Conservation (phyloP, 257 asterid genomes). For the Forsythia suspensa region DNA sequence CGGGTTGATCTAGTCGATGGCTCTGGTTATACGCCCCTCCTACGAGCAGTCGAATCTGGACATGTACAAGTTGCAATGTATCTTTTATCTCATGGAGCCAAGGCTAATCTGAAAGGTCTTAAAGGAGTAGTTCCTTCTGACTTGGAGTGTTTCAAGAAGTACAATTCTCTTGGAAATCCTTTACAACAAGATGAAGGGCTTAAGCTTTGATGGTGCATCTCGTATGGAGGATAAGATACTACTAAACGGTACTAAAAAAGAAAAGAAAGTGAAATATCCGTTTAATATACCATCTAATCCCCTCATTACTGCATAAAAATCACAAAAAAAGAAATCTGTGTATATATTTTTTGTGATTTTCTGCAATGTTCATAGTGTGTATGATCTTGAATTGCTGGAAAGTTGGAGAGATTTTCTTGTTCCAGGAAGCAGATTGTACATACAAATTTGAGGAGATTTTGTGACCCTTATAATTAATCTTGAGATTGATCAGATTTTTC, state of each 20-base stretch:
- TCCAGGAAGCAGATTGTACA: neutral
- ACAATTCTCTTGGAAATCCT: constrained; percentile 26
- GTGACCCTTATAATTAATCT: neutral
- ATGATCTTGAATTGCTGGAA: neutral
- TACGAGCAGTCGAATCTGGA: constrained; percentile 62
- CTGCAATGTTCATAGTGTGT: neutral
- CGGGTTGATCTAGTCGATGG: constrained; percentile 55
- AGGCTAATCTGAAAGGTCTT: constrained; percentile 55
- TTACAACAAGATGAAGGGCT: constrained; percentile 15
- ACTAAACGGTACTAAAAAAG: neutral
- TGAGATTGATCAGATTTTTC: neutral
- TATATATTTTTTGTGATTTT: neutral
- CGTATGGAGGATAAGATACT: neutral
- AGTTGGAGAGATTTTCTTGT: neutral
- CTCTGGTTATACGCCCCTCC: constrained; percentile 60
- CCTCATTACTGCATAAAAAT: neutral
- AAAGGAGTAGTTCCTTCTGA: constrained; percentile 30
- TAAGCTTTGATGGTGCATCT: neutral
- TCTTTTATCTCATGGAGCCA: constrained; percentile 69
- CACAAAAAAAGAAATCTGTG: neutral
- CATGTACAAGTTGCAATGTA: constrained; percentile 59
- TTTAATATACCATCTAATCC: neutral
- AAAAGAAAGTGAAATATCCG: neutral
- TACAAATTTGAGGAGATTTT: too few species aligned
- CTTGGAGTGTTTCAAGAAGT: constrained; percentile 39